These are phyloP conservation scores for Sporothrix mexicana DNA, from an alignment of 2,329 filamentous ascomycete genomes.

Conservation along the genomic window DNA sequence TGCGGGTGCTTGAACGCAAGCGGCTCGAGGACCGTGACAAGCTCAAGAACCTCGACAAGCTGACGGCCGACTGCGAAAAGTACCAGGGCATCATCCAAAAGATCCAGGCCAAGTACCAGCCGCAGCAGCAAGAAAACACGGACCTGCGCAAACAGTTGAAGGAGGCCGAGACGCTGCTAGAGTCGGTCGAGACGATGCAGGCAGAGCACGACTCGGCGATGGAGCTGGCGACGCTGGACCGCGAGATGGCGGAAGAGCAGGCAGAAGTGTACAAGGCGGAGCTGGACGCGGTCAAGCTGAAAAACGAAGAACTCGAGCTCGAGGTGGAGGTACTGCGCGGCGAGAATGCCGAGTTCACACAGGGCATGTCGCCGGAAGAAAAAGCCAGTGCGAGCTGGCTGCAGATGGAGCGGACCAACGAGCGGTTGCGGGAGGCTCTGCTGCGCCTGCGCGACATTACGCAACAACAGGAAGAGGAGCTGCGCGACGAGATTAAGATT, in stretches of 20 bases:
- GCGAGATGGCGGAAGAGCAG: slow-evolving; percentile 95
- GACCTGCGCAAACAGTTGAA: slow-evolving; percentile 79
- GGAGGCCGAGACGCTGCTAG: slow-evolving; percentile 72
- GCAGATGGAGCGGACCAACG: slow-evolving; percentile 89
- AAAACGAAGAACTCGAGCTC: slow-evolving; percentile 81
- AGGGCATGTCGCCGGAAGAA: slow-evolving; percentile 88
- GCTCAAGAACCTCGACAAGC: slow-evolving; percentile 75
- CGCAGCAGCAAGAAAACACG: slow-evolving; percentile 78
- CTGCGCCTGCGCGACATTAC: slow-evolving; percentile 84
- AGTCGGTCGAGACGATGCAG: slow-evolving; percentile 73
- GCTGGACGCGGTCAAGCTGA: slow-evolving; percentile 75
- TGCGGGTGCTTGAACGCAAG: slow-evolving; percentile 87
- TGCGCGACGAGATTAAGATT: slow-evolving; percentile 74
- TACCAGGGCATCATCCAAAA: slow-evolving; percentile 89
- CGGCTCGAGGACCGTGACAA: slow-evolving; percentile 83
- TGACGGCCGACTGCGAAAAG: slow-evolving; percentile 77
- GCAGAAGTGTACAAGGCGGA: slow-evolving; percentile 83
- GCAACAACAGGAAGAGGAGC: slow-evolving; percentile 80
- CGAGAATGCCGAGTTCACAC: slow-evolving; percentile 82
- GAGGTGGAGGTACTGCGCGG: slow-evolving; percentile 86
- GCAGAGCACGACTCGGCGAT: slow-evolving; percentile 84
- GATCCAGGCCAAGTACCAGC: slow-evolving; percentile 85
- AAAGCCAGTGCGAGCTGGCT: slow-evolving; percentile 85
- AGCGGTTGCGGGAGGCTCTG: slow-evolving; percentile 83
- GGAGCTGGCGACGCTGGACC: slow-evolving; percentile 86